A percentile compares a stretch with the other conserved stretches of the same genome.
Conservation (phyloP, 768 basidiomycete genomes). For the Xerocomellus intermedius region DNA sequence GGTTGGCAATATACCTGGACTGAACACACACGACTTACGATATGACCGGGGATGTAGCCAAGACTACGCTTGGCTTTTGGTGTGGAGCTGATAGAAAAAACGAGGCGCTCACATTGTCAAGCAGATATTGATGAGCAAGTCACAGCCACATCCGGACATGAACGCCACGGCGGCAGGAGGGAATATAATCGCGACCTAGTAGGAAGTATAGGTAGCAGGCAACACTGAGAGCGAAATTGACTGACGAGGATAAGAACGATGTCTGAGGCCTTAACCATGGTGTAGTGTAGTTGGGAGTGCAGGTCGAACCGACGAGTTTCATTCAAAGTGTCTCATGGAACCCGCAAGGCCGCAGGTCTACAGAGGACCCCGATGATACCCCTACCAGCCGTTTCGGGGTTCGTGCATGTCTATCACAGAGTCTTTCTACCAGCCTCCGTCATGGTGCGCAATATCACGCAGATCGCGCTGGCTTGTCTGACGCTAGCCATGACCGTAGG, state of each 20-base stretch:
- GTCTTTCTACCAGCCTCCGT: conserved; percentile 3
- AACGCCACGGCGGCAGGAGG: conserved; percentile 79
- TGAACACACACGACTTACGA: conserved; percentile 34
- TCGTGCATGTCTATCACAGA: neutral
- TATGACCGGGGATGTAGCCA: conserved; percentile 70
- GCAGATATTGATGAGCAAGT: conserved; percentile 80
- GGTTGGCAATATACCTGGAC: neutral
- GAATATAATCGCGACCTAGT: conserved; percentile 79
- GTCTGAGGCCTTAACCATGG: conserved; percentile 65
- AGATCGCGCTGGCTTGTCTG: neutral
- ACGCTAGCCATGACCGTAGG: conserved; percentile 42
- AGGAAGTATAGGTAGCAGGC: neutral
- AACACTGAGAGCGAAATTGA: conserved; percentile 2
- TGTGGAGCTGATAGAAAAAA: neutral
- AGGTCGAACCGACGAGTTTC: neutral
- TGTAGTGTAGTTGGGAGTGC: conserved; percentile 1
- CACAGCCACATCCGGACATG: conserved; percentile 80
- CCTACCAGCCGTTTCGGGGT: conserved; percentile 12
- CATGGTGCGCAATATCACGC: conserved; percentile 20
- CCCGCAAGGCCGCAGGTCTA: conserved; percentile 12
- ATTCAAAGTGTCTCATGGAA: neutral
- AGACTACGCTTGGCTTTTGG: conserved; percentile 42
- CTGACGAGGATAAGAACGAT: conserved; percentile 74
- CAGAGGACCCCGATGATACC: conserved; percentile 22
- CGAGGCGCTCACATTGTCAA: conserved; percentile 63